phyloP scores from a whole-genome alignment of 345 rosid genomes.

The Citrus sp. region DNA sequence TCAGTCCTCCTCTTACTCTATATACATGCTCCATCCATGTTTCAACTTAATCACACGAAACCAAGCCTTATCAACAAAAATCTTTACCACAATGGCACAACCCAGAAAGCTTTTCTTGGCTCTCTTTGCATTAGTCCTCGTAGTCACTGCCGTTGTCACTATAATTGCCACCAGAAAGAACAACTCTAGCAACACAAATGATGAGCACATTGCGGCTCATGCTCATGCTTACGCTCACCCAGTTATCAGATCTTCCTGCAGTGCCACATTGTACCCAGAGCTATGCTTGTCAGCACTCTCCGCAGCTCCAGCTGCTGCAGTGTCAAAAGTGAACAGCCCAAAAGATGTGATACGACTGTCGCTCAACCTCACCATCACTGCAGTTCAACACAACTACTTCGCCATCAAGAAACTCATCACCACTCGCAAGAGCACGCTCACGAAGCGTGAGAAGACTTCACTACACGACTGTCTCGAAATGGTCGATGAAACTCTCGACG shows the following conservation, averaged over 20 bases:
- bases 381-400: conserved; percentile 48
- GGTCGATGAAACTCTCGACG: conserved; percentile 54
- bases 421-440: conserved; percentile 18
- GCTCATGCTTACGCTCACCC: conserved; percentile 27
- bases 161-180: conserved; percentile 9
- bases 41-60: background rate
- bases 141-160: conserved; percentile 6
- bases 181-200: background rate
- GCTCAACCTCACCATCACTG: conserved; percentile 44
- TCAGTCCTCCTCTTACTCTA: background rate
- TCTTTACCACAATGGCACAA: conserved; percentile 4
- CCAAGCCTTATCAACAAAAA: background rate
- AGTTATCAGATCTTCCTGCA: conserved; percentile 46
- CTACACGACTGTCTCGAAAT: conserved; percentile 57
- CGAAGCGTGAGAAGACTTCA: conserved; percentile 44
- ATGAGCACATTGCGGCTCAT: background rate
- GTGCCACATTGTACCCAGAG: conserved; percentile 50
- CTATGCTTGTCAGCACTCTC: conserved; percentile 57
- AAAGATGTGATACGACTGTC: conserved; percentile 56
- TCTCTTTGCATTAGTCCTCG: conserved; percentile 23
- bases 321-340: conserved; percentile 29
- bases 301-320: conserved; percentile 14
- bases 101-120: conserved; percentile 16
- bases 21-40: background rate
- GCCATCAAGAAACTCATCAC: conserved; percentile 38